Base-by-base conservation (phyloP, 1,284 basidiomycete genomes). In the Boletellus dicymbophilus region DNA sequence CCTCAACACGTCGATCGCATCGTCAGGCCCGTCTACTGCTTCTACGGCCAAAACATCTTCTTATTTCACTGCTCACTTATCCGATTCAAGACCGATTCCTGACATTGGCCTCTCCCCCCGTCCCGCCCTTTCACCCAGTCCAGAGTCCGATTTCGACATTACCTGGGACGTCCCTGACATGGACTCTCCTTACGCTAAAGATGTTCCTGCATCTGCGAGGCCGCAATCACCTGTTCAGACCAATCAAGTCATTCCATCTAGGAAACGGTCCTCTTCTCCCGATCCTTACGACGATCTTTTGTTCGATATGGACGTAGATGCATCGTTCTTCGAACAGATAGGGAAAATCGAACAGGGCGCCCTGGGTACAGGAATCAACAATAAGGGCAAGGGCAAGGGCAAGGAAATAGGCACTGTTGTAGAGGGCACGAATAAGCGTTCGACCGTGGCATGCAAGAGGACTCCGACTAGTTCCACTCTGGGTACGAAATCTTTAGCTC, bases 101-200 rank as follows among this genome's bases (percentile, higher is more conserved):
- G 52, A 66, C 43, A 68, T 67, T 3, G 65, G 63, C 18, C 63
- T 64, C 18, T 67, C 62, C 4, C 65, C 65, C 6, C 57, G 49
- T 37, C 52, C 42, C 25, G 30, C 20, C 21, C 23, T 26, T 12
- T 27, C 22, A 27, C 30, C 37, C 10, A 37, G 48, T 4, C 25
- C 7, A n/a, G 51, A 51, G 5, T 27, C 20, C 6, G 34, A 54
- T 20, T 48, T 57, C 42, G 50, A 53, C 28, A 49, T 59, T 6
- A 47, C 49, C n/a, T 59, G 51, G 49, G 53, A 48, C 16, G 22
- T 39, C 20, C 53, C 59, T n/a, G 43, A 55, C 8, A 42, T 50
- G 20, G 49, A 40, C 2, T 20, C 44, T 6, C 46, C 44, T 5
- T n/a, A n/a, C n/a, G n/a, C n/a, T n/a, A n/a, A 48, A 44, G 12